Percentiles rank a stretch among this genome's conserved stretches.
phyloP scores from a whole-genome alignment of 768 basidiomycete genomes.

The Gloeophyllum trabeum region DNA sequence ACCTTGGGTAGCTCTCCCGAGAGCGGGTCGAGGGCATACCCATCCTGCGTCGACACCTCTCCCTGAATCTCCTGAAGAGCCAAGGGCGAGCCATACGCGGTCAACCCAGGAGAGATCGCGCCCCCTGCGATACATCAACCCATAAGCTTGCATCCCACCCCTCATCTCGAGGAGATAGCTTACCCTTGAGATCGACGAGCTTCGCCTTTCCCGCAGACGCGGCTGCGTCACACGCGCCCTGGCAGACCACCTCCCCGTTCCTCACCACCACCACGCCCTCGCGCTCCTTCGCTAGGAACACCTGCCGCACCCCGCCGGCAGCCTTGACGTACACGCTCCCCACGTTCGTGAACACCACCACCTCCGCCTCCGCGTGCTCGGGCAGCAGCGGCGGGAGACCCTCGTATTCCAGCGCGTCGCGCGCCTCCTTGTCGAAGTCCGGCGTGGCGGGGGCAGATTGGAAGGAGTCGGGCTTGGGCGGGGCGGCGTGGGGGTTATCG shows the following conservation, averaged over 20 bases:
- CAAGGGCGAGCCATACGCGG: conserved; percentile 50
- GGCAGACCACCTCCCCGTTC: conserved; percentile 45
- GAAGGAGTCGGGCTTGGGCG: conserved; percentile 40
- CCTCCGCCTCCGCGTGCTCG: conserved; percentile 28
- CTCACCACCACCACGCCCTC: conserved; percentile 35
- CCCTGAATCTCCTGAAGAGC: conserved; percentile 59
- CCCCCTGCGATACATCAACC: conserved; percentile 35
- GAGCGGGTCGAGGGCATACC: conserved; percentile 35
- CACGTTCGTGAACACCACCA: conserved; percentile 60
- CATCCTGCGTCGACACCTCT: conserved; percentile 51
- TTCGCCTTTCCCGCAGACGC: conserved; percentile 21
- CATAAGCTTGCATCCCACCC: too few species aligned
- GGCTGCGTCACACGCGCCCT: too few species aligned
- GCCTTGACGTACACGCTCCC: conserved; percentile 29
- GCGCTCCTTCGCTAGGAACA: conserved; percentile 14
- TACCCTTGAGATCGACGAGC: conserved; percentile 44
- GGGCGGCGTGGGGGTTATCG: conserved; percentile 28
- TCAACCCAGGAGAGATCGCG: conserved; percentile 49
- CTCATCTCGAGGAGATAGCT: too few species aligned
- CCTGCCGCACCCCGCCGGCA: conserved; percentile 17
- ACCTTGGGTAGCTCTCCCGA: conserved; percentile 21
- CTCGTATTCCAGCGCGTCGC: conserved; percentile 42
- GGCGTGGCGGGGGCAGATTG: conserved; percentile 47
- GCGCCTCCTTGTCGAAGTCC: conserved; percentile 47
- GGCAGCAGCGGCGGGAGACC: conserved; percentile 60